Conservation (phyloP, 2,329 filamentous ascomycete genomes). For the Fusarium acutatum region DNA sequence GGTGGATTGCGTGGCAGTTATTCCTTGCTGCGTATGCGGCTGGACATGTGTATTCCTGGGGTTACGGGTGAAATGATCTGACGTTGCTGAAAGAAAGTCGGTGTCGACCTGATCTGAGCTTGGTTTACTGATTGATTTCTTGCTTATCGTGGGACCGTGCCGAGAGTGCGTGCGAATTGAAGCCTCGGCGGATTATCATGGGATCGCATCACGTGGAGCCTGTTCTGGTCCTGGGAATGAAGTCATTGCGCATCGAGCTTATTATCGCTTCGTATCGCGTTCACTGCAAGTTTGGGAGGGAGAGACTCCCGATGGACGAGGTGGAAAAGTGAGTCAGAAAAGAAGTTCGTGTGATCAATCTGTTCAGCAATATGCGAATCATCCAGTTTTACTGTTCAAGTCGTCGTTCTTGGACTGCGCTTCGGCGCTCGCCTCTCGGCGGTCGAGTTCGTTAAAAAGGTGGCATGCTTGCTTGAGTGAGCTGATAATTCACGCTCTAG, state of each 20-base stretch:
- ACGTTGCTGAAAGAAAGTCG: conserved; percentile 31
- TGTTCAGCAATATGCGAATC: conserved; percentile 18
- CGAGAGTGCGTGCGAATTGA: background rate
- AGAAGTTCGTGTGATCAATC: conserved; percentile 25
- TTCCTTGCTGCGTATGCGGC: conserved; percentile 7
- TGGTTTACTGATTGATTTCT: background rate
- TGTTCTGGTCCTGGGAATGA: conserved; percentile 24
- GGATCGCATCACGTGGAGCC: conserved; percentile 26
- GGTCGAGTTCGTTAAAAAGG: conserved; percentile 33
- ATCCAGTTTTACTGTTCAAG: conserved; percentile 19
- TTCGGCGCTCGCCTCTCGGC: conserved; percentile 29
- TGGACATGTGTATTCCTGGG: conserved; percentile 7
- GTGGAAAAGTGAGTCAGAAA: conserved; percentile 8
- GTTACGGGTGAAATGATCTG: background rate
- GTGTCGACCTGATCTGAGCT: conserved; percentile 29
- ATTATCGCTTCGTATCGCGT: conserved; percentile 9
- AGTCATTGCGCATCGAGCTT: conserved; percentile 20
- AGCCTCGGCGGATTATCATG: conserved; percentile 1
- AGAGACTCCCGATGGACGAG: background rate
- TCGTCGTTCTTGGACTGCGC: background rate
- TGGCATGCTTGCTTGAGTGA: conserved; percentile 41
- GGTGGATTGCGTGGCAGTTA: background rate
- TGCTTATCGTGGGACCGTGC: conserved; percentile 12
- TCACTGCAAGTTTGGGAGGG: conserved; percentile 2
- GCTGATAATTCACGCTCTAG: conserved; percentile 19